These are phyloP conservation scores for Trichothecium sympodiale DNA, from an alignment of 2,329 filamentous ascomycete genomes.

Conservation along the genomic window DNA sequence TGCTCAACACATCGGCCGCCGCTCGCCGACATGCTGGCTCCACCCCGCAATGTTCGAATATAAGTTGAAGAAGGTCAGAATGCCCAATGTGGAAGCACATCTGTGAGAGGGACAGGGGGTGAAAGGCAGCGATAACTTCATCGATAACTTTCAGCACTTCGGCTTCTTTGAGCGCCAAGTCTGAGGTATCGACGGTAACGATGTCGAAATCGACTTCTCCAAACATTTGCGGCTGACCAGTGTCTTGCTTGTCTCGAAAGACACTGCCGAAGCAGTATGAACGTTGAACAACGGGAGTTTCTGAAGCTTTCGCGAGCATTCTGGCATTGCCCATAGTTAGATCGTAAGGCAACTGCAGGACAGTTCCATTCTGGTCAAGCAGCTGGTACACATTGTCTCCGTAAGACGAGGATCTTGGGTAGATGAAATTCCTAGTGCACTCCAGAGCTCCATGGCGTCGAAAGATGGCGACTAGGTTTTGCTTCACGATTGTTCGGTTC, in stretches of 20 bases:
- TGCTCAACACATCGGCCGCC: constrained; percentile 76
- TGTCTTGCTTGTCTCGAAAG: constrained; percentile 67
- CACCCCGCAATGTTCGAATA: constrained; percentile 86
- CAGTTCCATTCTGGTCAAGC: constrained; percentile 72
- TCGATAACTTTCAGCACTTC: constrained; percentile 91
- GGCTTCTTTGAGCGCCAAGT: constrained; percentile 81
- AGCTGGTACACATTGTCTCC: constrained; percentile 62
- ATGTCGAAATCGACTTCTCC: constrained; percentile 96
- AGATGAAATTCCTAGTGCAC: constrained; percentile 59
- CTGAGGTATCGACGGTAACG: constrained; percentile 68
- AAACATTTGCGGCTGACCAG: constrained; percentile 70
- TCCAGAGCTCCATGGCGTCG: constrained; percentile 83
- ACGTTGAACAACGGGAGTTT: constrained; percentile 53
- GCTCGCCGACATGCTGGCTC: constrained; percentile 54
- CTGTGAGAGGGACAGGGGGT: constrained; percentile 54
- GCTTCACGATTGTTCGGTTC: constrained; percentile 62
- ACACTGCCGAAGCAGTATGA: constrained; percentile 83
- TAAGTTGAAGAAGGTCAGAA: constrained; percentile 69
- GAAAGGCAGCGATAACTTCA: constrained; percentile 75
- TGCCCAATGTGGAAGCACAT: constrained; percentile 92
- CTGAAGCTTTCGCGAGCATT: constrained; percentile 60
- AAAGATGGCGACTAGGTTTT: constrained; percentile 67
- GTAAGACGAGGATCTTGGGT: constrained; percentile 77
- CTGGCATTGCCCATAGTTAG: constrained; percentile 82
- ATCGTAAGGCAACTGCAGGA: constrained; percentile 90